These are phyloP conservation scores for Dendrocalamus sinicus DNA, from an alignment of 176 grass and related monocot genomes.

Conservation along the genomic window DNA sequence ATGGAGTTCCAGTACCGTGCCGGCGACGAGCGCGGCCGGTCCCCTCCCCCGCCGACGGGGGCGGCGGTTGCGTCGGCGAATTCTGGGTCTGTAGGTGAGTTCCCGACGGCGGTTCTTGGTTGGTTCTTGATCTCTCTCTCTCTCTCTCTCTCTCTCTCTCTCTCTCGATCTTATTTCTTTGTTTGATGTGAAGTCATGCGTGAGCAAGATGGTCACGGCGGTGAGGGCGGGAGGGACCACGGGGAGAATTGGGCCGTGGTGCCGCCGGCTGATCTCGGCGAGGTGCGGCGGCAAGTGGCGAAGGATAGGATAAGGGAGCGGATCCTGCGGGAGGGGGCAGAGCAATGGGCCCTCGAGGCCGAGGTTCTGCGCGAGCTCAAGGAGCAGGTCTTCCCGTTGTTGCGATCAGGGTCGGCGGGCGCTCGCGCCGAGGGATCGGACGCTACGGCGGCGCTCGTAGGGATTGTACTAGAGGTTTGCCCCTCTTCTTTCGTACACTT, in stretches of 20 bases:
- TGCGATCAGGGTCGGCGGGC: neutral
- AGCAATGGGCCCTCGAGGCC: conserved; percentile 20
- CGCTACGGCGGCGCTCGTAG: neutral
- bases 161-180: neutral
- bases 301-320: conserved; percentile 43
- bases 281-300: conserved; percentile 3
- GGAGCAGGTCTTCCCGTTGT: neutral
- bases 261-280: neutral
- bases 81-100: neutral
- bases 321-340: conserved; percentile 43
- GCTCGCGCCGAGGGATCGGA: neutral
- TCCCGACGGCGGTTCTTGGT: too few species aligned
- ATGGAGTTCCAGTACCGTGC: conserved; percentile 53
- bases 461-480: neutral
- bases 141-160: neutral
- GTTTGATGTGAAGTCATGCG: neutral
- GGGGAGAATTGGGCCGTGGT: neutral
- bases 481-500: neutral
- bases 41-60: neutral
- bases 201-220: neutral
- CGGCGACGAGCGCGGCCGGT: conserved; percentile 24
- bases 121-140: neutral
- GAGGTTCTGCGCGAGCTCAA: conserved; percentile 44
- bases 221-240: neutral
- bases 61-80: neutral